Percentiles rank a stretch among this genome's conserved stretches.
phyloP scores from a whole-genome alignment of 2,329 filamentous ascomycete genomes.

The Botrytis medusae region DNA sequence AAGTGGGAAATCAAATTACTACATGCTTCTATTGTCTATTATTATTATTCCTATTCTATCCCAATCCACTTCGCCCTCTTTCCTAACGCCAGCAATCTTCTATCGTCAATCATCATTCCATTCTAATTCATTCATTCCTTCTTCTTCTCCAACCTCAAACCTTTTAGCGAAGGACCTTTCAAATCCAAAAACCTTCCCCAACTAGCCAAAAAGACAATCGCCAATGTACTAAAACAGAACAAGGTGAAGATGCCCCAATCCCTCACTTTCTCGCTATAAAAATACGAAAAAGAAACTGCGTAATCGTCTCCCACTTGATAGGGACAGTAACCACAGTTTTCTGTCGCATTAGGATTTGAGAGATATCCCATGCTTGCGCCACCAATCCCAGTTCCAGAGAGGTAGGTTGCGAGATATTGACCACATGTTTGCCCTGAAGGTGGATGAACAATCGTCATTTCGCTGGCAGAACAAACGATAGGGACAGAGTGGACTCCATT shows the following conservation, averaged over 20 bases:
- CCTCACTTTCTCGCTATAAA: background rate
- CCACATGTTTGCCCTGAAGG: background rate
- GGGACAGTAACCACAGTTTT: background rate
- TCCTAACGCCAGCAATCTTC: background rate
- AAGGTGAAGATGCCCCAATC: background rate
- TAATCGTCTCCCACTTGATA: background rate
- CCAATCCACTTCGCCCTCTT: background rate
- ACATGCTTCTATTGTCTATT: background rate
- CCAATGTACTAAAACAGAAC: background rate
- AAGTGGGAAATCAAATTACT: background rate
- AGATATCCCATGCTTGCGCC: background rate
- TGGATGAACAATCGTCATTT: background rate
- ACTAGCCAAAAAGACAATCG: background rate
- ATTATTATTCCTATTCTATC: background rate
- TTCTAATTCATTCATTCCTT: background rate
- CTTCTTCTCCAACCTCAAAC: background rate
- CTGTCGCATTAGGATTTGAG: background rate
- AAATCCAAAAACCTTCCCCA: background rate
- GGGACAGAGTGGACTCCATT: background rate
- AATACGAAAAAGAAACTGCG: background rate
- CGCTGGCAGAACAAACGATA: background rate
- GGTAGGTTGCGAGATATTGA: background rate
- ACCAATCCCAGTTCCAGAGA: background rate
- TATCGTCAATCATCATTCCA: background rate
- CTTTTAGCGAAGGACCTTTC: background rate